Base-by-base conservation (phyloP, 2,329 filamentous ascomycete species). In the Penicillium sp. region DNA sequence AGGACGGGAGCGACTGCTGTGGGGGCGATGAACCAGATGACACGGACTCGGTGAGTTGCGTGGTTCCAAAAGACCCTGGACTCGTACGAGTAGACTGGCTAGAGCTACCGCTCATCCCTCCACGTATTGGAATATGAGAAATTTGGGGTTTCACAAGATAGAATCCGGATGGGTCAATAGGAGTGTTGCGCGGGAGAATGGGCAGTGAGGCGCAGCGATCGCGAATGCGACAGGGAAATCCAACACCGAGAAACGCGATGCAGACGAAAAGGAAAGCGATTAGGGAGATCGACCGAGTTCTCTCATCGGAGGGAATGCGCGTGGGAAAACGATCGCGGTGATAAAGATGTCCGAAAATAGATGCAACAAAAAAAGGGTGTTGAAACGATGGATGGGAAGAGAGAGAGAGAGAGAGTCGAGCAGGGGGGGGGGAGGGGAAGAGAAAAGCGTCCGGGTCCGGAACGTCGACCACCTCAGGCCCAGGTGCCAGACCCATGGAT, bases 31-130 rank as follows among this genome's bases (percentile, higher is more conserved):
- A 72, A 61, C 69, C 68, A 60, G 72, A 74, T 14, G 72, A 74
- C 34, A 73, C 68, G 31, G 72, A 74, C 53, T 67, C 66, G 34
- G 71, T 73, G 64, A 70, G 72, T 53, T 73, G 72, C 34, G 68
- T 66, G 55, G 70, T 75, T 58, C 66, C 69, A 59, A 69, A 70
- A 55, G 71, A 74, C 57, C 71, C 70, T 61, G 72, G 72, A 64
- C 72, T 75, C 60, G 72, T 73, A 59, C 71, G 72, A 69, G 68
- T 72, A 42, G 72, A 74, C 62, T 73, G 72, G 54, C 66, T 73
- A 56, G 72, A 72, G 65, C 69, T 73, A 64, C 67, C 70, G 67
- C 72, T 73, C 72, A 75, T 75, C 59, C 72, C 72, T 74, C 51
- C 62, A 63, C 55, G 11, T 47, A 49, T 10, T 27, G 31, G 24